Conservation (phyloP, 805 yeast genomes). For the Sungouiozyma intestinalis region DNA sequence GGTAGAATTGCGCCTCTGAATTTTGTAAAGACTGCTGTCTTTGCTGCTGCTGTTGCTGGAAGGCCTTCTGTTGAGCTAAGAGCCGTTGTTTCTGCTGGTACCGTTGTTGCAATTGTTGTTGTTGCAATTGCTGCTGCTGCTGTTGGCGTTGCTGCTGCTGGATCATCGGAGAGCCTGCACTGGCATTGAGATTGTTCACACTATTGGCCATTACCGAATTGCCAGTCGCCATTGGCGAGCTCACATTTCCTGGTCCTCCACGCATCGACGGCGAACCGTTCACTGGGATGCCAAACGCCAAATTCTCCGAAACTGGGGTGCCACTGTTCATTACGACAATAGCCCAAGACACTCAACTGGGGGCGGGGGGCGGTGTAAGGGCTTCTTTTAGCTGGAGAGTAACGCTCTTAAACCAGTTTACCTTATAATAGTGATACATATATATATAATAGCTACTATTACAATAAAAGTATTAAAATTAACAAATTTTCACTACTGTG, state of each 20-base stretch:
- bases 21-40: slow-evolving; percentile 35
- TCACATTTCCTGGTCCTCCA: slow-evolving; percentile 9
- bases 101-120: slow-evolving; percentile 17
- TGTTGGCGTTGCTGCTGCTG: slow-evolving; percentile 17
- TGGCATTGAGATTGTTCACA: too few relatives aligned
- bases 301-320: not conserved
- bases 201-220: too few relatives aligned
- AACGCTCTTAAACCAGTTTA: not conserved
- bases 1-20: slow-evolving; percentile 34
- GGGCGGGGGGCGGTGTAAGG: too few relatives aligned
- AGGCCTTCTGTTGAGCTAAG: slow-evolving; percentile 25
- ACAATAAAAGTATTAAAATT: too few relatives aligned
- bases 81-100: slow-evolving; percentile 22
- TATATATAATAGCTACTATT: too few relatives aligned
- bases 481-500: too few relatives aligned
- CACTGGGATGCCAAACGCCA: slow-evolving; percentile 15
- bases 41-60: slow-evolving; percentile 22
- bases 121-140: slow-evolving; percentile 28
- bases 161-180: not conserved
- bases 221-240: not conserved
- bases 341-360: too few relatives aligned
- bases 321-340: slow-evolving; percentile 1
- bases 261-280: slow-evolving; percentile 7
- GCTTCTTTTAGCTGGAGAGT: not conserved
- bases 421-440: not conserved